Base-by-base conservation (phyloP, 2,329 filamentous ascomycete species). In the Venturia pyrina region DNA sequence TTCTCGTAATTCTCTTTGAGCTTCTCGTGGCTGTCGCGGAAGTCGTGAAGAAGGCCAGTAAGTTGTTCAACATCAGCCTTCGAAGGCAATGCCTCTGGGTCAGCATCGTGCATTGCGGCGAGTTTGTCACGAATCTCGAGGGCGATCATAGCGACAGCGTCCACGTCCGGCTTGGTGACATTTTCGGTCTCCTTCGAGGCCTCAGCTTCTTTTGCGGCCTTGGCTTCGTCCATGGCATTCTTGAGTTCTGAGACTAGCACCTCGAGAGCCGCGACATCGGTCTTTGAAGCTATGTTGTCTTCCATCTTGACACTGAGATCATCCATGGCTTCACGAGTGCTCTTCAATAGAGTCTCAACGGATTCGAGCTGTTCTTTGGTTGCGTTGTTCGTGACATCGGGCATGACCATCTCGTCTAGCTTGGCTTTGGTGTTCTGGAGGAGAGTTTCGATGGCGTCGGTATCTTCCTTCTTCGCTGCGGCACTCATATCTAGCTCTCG, bases 401-500 rank as follows among this genome's bases (percentile, higher is more conserved):
- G 80, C 34, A 85, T 74, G 5, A 75, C 85, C 62, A 96, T 84
- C 67, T 96, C 92, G 67, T 97, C 93, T 11, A 98, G 80, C 60
- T 90, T 90, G 5, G 88, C 87, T 74, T 97, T 97, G 41, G 92
- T 93, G 74, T 96, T 96, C 53, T 89, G 87, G 15, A 98, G 82
- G 62, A 98, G 87, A 0, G 89, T 96, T 75, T 97, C 93, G 67
- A 98, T 93, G 13, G 91, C 91, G 68, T 93, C 87, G 0, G 93
- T 90, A 70, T 98, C 93, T 69, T 96, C 91, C 73, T 90, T 90
- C 41, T 82, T 86, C 6, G 89, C 87, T 2, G 81, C 75, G 46
- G 87, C 85, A 61, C 83, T 80, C 17, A 78, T 73, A 13, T 69
- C 68, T 66, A 69, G 13, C 66, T 75, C 65, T n/a, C 78, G 74